Evolutionary conservation across 768 basidiomycete species (phyloP).

Genomic region (Suillus americanus): DNA sequence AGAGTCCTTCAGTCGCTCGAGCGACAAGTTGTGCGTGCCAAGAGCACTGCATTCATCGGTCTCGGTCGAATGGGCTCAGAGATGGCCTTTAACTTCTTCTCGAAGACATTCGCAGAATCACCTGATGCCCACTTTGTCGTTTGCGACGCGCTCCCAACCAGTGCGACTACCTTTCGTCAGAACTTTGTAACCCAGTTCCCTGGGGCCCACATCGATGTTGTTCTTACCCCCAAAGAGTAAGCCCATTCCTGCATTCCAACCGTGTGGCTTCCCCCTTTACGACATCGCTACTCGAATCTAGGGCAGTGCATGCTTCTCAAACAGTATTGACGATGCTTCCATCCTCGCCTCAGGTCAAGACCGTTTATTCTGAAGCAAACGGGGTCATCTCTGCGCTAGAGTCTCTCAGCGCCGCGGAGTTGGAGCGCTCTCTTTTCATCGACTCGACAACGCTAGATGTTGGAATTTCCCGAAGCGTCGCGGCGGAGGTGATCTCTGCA

Average conservation of each 20-base stretch:
- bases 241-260: conserved; percentile 29
- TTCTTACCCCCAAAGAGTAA: conserved; percentile 69
- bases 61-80: conserved; percentile 87
- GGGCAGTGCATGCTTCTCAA: conserved; percentile 61
- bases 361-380: conserved; percentile 63
- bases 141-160: conserved; percentile 71
- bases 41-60: conserved; percentile 76
- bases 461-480: conserved; percentile 64
- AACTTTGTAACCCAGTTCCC: conserved; percentile 61
- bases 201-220: conserved; percentile 56
- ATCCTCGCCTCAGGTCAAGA: conserved; percentile 82
- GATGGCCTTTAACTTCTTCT: conserved; percentile 85
- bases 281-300: conserved; percentile 27
- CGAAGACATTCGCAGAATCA: conserved; percentile 58
- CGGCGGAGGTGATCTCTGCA: conserved; percentile 46
- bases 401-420: conserved; percentile 39
- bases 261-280: conserved; percentile 10
- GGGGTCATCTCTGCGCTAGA: conserved; percentile 67
- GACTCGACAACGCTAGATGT: conserved; percentile 94
- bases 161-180: conserved; percentile 53
- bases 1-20: conserved; percentile 41
- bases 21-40: conserved; percentile 37
- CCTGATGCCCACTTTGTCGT: conserved; percentile 66
- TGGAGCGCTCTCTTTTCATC: conserved; percentile 62
- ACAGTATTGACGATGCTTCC: conserved; percentile 90